phyloP scores from a whole-genome alignment of 208 protist genomes.

The Leishmania major region DNA sequence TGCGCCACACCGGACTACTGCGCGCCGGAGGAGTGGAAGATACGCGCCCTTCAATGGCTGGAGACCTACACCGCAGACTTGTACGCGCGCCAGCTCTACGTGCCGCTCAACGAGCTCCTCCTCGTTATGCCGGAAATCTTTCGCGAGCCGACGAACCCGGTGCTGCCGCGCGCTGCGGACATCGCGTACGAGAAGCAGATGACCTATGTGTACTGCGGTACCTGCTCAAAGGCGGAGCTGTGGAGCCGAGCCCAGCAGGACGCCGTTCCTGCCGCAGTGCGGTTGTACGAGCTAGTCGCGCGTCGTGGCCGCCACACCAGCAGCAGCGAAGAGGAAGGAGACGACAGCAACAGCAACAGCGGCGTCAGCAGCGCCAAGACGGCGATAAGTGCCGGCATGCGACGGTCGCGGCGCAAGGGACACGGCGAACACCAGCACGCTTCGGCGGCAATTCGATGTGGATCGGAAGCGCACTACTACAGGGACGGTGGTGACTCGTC shows the following conservation, averaged over 20 bases:
- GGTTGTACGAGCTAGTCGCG: constrained; percentile 30
- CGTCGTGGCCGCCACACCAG: constrained; percentile 22
- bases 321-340: constrained; percentile 13
- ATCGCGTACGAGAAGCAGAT: constrained; percentile 82
- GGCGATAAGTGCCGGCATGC: neutral
- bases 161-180: constrained; percentile 66
- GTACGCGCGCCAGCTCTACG: constrained; percentile 63
- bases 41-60: constrained; percentile 83
- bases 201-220: constrained; percentile 83
- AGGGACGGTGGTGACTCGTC: constrained; percentile 6
- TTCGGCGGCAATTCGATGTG: neutral
- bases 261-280: constrained; percentile 20
- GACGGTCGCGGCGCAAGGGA: neutral
- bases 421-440: neutral
- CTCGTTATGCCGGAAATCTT: constrained; percentile 76
- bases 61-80: constrained; percentile 75
- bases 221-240: constrained; percentile 65
- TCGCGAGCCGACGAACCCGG: constrained; percentile 58
- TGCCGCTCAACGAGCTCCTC: constrained; percentile 82
- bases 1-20: constrained; percentile 16
- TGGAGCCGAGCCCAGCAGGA: constrained; percentile 26
- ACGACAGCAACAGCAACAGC: neutral
- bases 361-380: neutral
- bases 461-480: neutral
- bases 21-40: constrained; percentile 61